Conservation (phyloP, 2,329 filamentous ascomycete genomes). For the Truncatella angustata region DNA sequence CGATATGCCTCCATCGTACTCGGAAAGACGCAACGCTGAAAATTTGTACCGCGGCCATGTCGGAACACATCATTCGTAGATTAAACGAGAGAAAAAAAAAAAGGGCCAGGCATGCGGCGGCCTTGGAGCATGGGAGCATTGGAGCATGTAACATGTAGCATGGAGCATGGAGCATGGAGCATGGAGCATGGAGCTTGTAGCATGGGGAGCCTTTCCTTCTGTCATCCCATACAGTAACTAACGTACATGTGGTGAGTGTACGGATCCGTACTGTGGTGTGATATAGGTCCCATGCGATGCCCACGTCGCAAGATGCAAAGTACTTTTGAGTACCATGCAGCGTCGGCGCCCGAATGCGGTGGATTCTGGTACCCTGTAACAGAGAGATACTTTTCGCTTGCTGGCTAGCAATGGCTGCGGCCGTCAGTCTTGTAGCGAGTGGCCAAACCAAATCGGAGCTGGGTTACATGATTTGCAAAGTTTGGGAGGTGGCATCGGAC, state of each 20-base stretch:
- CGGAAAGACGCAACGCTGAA: too few relatives aligned
- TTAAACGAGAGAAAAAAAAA: too few relatives aligned
- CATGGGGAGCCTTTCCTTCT: neutral
- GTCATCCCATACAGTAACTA: neutral
- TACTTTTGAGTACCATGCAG: neutral
- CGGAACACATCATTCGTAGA: too few relatives aligned
- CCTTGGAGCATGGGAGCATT: too few relatives aligned
- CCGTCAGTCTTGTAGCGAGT: neutral
- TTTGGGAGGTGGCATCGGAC: neutral
- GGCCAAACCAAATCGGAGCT: neutral
- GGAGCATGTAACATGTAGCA: too few relatives aligned
- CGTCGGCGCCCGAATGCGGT: neutral
- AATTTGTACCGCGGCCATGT: too few relatives aligned
- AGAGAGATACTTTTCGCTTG: neutral
- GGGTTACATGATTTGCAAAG: too few relatives aligned
- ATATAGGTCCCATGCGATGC: neutral
- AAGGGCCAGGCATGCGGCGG: too few relatives aligned
- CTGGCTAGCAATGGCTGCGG: too few relatives aligned
- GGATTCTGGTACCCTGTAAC: neutral
- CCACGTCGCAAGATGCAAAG: neutral
- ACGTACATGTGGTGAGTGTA: too few relatives aligned
- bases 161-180: too few relatives aligned
- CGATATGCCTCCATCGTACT: neutral
- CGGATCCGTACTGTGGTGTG: neutral
- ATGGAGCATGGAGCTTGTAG: neutral